Base-by-base conservation (phyloP, 2,329 filamentous ascomycete genomes). In the Kalmusia sp. region DNA sequence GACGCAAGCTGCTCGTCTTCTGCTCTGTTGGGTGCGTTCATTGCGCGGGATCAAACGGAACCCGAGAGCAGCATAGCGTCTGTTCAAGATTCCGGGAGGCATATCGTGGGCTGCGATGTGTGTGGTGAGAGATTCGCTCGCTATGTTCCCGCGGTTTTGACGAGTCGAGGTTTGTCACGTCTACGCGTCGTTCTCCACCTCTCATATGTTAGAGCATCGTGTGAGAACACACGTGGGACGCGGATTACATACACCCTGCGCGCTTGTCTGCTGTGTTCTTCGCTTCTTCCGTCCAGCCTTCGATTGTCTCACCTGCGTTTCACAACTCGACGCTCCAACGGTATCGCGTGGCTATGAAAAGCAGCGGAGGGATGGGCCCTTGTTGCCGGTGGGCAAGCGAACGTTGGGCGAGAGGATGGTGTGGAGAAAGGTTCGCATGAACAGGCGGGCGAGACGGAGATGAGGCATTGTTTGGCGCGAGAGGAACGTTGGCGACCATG, bases 271-370 rank as follows among this genome's bases (percentile, higher is more conserved):
- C 21, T n/a, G n/a, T n/a, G 31, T 56, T 56, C 54, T 53, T 51
- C 54, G 46, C 24, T 43, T 53, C 49, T 53, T 52, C 54, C 21
- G 46, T 45, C 17, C 51, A 25, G 37, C 47, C 31, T 53, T 52
- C 41, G 19, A 40, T 9, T 41, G 53, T 55, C 44, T 44, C 53
- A 55, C 22, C 31, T 44, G 28, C 27, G 53, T 55, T 55, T 55
- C 45, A 55, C 14, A 14, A 4, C 25, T 49, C 44, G 21, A 31
- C 51, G 37, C 31, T 22, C 35, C 44, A 49, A 34, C 49, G 44
- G 14, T 27, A 49, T 49, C 37, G n/a, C 40, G 37, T 47, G 21
- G 46, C 51, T 54, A 46, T 34, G 38, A 47, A 52, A 47, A 47
- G 52, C 37, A 51, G 25, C 40, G 6, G 31, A 15, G 24, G 9